Conservation (phyloP, 1,284 basidiomycete genomes). For the Bondarzewia mesenterica region DNA sequence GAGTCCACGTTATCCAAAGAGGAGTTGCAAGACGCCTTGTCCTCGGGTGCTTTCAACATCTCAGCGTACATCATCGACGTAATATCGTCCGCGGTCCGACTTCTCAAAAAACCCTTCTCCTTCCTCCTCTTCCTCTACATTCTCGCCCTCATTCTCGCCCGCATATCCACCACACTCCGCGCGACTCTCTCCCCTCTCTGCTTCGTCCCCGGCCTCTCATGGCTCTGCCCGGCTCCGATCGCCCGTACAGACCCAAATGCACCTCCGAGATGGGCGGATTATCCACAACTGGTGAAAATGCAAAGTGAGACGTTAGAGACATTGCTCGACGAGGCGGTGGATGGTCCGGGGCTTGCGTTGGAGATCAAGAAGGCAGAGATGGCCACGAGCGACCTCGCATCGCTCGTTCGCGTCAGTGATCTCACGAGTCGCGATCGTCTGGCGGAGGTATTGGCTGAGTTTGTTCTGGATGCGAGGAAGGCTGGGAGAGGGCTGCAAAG, state of each 20-base stretch:
- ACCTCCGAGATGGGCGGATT: conserved; percentile 41
- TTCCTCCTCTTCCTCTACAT: conserved; percentile 45
- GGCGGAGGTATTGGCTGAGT: conserved; percentile 38
- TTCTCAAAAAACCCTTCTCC: conserved; percentile 48
- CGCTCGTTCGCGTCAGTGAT: conserved; percentile 51
- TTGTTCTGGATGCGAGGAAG: conserved; percentile 51
- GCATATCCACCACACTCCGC: conserved; percentile 33
- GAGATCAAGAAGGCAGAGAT: conserved; percentile 70
- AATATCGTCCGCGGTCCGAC: conserved; percentile 32
- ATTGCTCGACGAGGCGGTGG: conserved; percentile 47
- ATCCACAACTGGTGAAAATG: conserved; percentile 46
- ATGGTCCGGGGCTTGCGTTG: conserved; percentile 48
- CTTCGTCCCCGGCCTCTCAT: conserved; percentile 48
- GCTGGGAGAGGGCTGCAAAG: conserved; percentile 49
- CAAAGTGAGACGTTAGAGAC: conserved; percentile 56
- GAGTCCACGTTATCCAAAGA: neutral
- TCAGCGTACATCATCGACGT: conserved; percentile 38
- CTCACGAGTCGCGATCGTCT: conserved; percentile 51
- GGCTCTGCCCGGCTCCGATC: conserved; percentile 30
- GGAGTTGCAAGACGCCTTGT: conserved; percentile 6
- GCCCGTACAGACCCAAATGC: neutral
- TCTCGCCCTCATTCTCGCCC: conserved; percentile 32
- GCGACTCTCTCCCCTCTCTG: conserved; percentile 49
- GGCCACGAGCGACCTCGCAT: conserved; percentile 57
- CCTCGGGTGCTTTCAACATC: conserved; percentile 21